Evolutionary conservation across 1,139 yeast genomes (phyloP), one percentile per base, ranked within the genome.

Genomic region (Hansenula lynferdii): DNA sequence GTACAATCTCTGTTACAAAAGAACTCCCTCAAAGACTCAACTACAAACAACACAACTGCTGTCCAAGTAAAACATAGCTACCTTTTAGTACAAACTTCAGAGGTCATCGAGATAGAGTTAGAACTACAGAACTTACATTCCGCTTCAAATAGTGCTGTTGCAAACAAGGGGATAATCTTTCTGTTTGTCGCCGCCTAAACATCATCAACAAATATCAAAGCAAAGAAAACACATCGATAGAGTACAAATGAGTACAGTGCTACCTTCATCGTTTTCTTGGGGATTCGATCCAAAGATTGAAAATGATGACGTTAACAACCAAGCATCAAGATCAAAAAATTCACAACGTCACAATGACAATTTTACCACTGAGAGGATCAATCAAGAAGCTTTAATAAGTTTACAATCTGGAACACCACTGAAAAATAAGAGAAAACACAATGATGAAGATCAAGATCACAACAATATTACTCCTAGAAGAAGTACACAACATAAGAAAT

Each of bases 221-320:
- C n/a, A n/a, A 9, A 22, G 11, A 22, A 7, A 5, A 22, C 24
- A 22, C 11, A 22, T 9, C 24, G 11, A 9, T 22, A 9, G 11
- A 22, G 11, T 5, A 12, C 18, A 26, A 34, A 46, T 44, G 50
- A 44, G 48, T 19, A 42, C 47, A 6, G 44, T 44, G 9, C 30
- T 46, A 6, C 45, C 49, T 14, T 39, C 48, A 1, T 42, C 47
- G 5, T 44, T 47, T 8, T 40, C 50, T 6, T 47, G 50, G 50
- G 50, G 50, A 3, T 44, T 47, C 26, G 38, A 34, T 24, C 48
- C 50, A 21, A 44, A 41, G 20, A 36, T 43, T 15, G 37, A 35
- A 14, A n/a, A n/a, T n/a, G 35, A 31, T 5, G 10, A 20, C 6
- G 28, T 30, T 18, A 12, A 14, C 6, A 21, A 28, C 8, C 30